Evolutionary conservation across 2,329 filamentous ascomycete genomes (phyloP).

Genomic region (Alternaria triticimaculans): DNA sequence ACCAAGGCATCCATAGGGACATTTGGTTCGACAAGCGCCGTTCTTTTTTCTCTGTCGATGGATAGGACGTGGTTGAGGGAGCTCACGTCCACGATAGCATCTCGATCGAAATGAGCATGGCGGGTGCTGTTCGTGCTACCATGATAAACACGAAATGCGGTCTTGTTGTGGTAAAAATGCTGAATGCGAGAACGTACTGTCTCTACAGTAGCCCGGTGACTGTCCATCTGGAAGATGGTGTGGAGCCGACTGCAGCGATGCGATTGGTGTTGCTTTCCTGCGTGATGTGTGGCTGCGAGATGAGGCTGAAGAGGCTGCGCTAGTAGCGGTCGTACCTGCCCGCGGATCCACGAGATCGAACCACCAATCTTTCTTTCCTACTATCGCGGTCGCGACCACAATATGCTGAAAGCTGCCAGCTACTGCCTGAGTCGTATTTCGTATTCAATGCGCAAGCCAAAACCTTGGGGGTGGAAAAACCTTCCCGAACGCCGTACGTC

Average conservation of each 20-base stretch:
- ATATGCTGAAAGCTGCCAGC: neutral
- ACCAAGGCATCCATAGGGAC: slow-evolving; percentile 71
- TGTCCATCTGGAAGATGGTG: slow-evolving; percentile 23
- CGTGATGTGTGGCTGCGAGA: slow-evolving; percentile 6
- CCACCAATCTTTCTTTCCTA: neutral
- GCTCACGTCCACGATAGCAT: slow-evolving; percentile 67
- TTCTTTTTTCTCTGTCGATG: slow-evolving; percentile 60
- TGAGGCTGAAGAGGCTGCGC: slow-evolving; percentile 9
- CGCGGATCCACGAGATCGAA: neutral
- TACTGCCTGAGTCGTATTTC: neutral
- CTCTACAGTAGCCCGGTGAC: slow-evolving; percentile 31
- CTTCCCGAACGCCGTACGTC: slow-evolving; percentile 19
- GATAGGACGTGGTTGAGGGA: slow-evolving; percentile 66
- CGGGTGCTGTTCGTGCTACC: slow-evolving; percentile 80
- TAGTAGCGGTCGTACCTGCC: slow-evolving; percentile 5
- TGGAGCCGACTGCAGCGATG: neutral
- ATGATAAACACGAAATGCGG: slow-evolving; percentile 64
- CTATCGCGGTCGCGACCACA: neutral
- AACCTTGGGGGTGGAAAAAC: neutral
- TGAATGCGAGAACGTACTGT: slow-evolving; percentile 26
- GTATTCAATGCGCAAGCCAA: neutral
- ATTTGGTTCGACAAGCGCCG: slow-evolving; percentile 71
- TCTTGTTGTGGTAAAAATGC: slow-evolving; percentile 35
- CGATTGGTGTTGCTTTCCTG: neutral
- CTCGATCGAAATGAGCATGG: slow-evolving; percentile 49